Evolutionary conservation across 164 flowering plant species (phyloP).

Genomic region (Nelumbo lutea): DNA sequence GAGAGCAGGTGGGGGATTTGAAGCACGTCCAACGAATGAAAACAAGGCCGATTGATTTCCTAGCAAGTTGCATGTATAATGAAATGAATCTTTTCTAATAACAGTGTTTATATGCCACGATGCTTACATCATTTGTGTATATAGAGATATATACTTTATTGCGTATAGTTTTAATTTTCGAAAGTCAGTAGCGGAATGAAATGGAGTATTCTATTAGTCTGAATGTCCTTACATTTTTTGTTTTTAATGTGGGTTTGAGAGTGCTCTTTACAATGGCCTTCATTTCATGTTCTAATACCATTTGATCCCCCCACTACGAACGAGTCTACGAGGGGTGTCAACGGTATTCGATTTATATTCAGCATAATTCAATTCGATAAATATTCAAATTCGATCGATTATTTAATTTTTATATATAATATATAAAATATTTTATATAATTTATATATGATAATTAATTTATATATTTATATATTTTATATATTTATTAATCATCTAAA

Average conservation of each 20-base stretch:
- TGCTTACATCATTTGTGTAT: conserved; percentile 21
- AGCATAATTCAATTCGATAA: no score
- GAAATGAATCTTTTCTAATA: conserved; percentile 4
- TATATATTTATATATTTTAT: no score
- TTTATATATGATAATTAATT: no score
- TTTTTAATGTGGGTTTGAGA: neutral
- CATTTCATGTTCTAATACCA: no score
- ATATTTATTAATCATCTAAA: no score
- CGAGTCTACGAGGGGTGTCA: no score
- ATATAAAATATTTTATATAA: no score
- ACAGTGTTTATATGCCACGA: conserved; percentile 11
- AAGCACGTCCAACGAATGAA: conserved; percentile 54
- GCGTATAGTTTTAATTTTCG: conserved; percentile 1
- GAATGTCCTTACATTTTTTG: neutral
- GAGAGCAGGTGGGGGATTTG: conserved; percentile 78
- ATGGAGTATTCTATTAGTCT: neutral
- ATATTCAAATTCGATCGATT: no score
- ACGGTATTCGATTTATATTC: no score
- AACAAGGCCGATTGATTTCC: conserved; percentile 31
- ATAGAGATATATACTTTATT: conserved; percentile 5
- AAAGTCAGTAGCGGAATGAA: conserved; percentile 5
- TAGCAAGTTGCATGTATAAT: neutral
- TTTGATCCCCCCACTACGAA: no score
- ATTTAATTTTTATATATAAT: no score
- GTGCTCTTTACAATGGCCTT: no score